These are phyloP conservation scores for Heterobasidion annosum DNA, from an alignment of 1,284 basidiomycete species.

Conservation along the genomic window DNA sequence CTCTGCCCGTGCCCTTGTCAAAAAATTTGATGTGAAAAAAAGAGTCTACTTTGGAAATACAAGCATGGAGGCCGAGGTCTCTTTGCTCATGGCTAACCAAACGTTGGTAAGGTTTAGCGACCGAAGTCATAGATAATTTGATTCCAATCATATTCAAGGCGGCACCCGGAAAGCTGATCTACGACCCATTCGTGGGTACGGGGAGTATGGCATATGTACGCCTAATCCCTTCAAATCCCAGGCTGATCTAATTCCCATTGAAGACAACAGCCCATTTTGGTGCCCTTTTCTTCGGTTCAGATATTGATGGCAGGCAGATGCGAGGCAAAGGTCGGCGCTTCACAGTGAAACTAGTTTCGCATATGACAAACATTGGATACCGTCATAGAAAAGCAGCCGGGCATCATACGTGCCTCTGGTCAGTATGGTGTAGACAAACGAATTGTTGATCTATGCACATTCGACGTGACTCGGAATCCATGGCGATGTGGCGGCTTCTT, in stretches of 20 bases:
- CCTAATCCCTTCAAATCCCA: conserved; percentile 4
- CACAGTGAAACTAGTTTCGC: neutral
- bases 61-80: conserved; percentile 96
- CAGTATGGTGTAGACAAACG: conserved; percentile 78
- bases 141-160: conserved; percentile 39
- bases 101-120: conserved; percentile 47
- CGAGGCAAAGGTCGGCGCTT: conserved; percentile 66
- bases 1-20: conserved; percentile 59
- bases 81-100: conserved; percentile 93
- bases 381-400: conserved; percentile 43
- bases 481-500: conserved; percentile 85
- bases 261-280: conserved; percentile 85
- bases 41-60: conserved; percentile 92
- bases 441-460: conserved; percentile 82
- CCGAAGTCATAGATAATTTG: neutral
- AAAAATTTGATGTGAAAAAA: conserved; percentile 82
- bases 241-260: neutral
- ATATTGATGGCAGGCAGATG: conserved; percentile 97
- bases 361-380: too few species aligned
- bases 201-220: conserved; percentile 91
- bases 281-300: conserved; percentile 82
- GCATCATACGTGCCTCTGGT: conserved; percentile 71
- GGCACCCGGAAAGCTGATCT: conserved; percentile 81
- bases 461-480: conserved; percentile 85
- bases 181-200: conserved; percentile 96